Conservation (phyloP, 129 eudicot genomes). For the Flaveria trinervia region DNA sequence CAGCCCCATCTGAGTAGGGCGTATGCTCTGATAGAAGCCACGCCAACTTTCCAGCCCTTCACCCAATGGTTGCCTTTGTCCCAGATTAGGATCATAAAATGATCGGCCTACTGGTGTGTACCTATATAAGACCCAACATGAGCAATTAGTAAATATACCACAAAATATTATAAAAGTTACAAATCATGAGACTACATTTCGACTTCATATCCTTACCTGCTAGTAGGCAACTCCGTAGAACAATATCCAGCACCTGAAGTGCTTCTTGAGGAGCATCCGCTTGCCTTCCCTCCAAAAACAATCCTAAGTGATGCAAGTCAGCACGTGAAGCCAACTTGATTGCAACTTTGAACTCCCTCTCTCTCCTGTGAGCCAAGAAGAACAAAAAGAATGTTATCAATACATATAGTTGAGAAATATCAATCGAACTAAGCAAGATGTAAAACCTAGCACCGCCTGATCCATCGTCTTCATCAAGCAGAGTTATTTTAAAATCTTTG, state of each 20-base stretch:
- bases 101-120: slow-evolving; percentile 87
- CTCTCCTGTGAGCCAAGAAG: slow-evolving; percentile 52
- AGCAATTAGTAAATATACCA: neutral
- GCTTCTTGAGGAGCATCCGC: slow-evolving; percentile 99
- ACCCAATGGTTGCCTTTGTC: slow-evolving; percentile 74
- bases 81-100: slow-evolving; percentile 70
- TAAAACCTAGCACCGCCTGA: slow-evolving; percentile 61
- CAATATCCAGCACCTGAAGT: slow-evolving; percentile 91
- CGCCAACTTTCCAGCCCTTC: slow-evolving; percentile 95
- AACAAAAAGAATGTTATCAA: neutral
- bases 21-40: slow-evolving; percentile 92
- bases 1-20: slow-evolving; percentile 99
- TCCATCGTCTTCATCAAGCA: slow-evolving; percentile 71
- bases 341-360: slow-evolving; percentile 76
- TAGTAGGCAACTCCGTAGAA: slow-evolving; percentile 86
- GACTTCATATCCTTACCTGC: slow-evolving; percentile 40
- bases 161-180: neutral
- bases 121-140: slow-evolving; percentile 39
- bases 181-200: neutral
- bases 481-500: slow-evolving; percentile 69
- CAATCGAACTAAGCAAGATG: slow-evolving; percentile 5
- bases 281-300: slow-evolving; percentile 79
- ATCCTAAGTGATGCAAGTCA: slow-evolving; percentile 80
- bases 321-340: slow-evolving; percentile 92
- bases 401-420: slow-evolving; percentile 18